phyloP scores from a whole-genome alignment of 78 protist genomes.

The Cavenderia fasciculata region DNA sequence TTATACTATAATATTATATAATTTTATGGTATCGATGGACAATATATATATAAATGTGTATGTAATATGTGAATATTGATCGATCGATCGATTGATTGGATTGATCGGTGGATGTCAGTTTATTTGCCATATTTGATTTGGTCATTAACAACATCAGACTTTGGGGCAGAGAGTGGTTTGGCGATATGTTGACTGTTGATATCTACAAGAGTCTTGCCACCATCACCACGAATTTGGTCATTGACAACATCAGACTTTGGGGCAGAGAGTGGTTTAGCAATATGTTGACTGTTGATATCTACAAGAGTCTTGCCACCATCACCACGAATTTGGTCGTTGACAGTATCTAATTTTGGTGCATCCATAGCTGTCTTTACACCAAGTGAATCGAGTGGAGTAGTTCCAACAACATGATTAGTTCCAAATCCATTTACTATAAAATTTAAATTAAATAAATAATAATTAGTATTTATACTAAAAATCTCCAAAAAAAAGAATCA shows the following conservation, averaged over 20 bases:
- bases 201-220: constrained; percentile 26
- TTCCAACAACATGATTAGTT: neutral
- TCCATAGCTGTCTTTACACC: neutral
- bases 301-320: constrained; percentile 2
- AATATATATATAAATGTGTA: no score
- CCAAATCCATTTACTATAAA: constrained; percentile 47
- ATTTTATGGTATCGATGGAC: no score
- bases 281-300: constrained; percentile 19
- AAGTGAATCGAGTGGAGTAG: neutral
- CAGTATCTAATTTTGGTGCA: constrained; percentile 70
- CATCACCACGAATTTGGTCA: constrained; percentile 46
- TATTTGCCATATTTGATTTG: constrained; percentile 62
- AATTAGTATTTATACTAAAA: no score
- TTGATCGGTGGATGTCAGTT: no score
- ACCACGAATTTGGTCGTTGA: constrained; percentile 70
- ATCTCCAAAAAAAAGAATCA: no score
- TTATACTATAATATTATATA: no score
- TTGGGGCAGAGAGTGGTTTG: constrained; percentile 41
- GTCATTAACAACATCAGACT: constrained; percentile 40
- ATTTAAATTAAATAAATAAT: no score
- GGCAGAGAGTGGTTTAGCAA: constrained; percentile 13
- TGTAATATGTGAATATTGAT: no score
- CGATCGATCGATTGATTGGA: no score
- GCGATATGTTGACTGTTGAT: neutral
- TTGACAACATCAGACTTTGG: constrained; percentile 65